Evolutionary conservation across 2,329 filamentous ascomycete genomes (phyloP).

Genomic region (Cordyceps farinosa): DNA sequence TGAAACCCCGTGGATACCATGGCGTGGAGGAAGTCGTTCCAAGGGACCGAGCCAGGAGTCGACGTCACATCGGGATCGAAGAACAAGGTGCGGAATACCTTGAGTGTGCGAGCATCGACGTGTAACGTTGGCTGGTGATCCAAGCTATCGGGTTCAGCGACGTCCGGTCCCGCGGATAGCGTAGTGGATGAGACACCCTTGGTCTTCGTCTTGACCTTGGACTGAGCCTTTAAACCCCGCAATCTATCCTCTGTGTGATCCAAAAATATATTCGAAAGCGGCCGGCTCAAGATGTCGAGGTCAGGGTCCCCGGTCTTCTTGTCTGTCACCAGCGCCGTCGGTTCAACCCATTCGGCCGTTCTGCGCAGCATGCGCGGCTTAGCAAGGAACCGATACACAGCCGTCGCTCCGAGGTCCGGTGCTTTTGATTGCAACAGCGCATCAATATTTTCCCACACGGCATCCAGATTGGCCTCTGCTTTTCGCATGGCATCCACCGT

Average conservation of each 20-base stretch:
- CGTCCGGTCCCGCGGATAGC: background rate
- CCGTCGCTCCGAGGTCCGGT: constrained; percentile 24
- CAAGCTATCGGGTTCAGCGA: background rate
- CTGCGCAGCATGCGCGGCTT: constrained; percentile 39
- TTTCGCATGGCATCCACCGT: constrained; percentile 41
- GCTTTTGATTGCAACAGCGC: background rate
- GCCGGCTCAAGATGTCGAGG: constrained; percentile 19
- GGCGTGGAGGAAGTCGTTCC: constrained; percentile 52
- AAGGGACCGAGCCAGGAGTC: constrained; percentile 46
- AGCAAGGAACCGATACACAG: constrained; percentile 29
- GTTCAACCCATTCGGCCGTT: constrained; percentile 47
- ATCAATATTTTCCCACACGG: constrained; percentile 42
- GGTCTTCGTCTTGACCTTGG: constrained; percentile 3
- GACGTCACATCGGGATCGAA: constrained; percentile 32
- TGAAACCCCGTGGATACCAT: constrained; percentile 49
- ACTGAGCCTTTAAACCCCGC: background rate
- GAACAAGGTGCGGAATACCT: constrained; percentile 42
- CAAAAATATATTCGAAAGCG: constrained; percentile 25
- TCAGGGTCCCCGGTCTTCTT: background rate
- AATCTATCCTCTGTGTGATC: background rate
- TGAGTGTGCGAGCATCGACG: constrained; percentile 32
- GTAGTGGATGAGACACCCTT: background rate
- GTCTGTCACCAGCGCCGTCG: constrained; percentile 19
- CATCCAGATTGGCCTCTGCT: constrained; percentile 47
- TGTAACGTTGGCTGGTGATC: constrained; percentile 17